phyloP scores from a whole-genome alignment of 1,284 basidiomycete genomes.

The Boletus semigastroideus region DNA sequence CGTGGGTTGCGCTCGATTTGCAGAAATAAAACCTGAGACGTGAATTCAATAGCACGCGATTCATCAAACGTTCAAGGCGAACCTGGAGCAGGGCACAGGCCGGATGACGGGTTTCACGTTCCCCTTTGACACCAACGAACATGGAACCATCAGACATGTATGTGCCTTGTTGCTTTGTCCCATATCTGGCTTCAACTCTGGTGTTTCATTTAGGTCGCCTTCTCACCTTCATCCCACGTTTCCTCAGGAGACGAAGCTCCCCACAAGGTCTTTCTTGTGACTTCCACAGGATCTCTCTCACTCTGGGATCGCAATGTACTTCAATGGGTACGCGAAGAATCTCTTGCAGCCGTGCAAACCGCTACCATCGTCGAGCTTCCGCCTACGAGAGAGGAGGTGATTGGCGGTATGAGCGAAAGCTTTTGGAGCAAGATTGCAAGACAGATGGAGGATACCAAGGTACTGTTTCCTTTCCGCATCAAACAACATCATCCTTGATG shows the following conservation, averaged over 20 bases:
- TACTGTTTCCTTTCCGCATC: slow-evolving; percentile 23
- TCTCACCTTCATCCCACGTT: slow-evolving; percentile 44
- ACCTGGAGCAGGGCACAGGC: slow-evolving; percentile 54
- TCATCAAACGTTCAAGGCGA: slow-evolving; percentile 59
- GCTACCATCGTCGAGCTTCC: slow-evolving; percentile 81
- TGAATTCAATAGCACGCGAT: slow-evolving; percentile 40
- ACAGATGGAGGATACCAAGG: slow-evolving; percentile 67
- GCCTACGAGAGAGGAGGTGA: slow-evolving; percentile 39
- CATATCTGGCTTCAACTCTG: neutral
- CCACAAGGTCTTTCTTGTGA: slow-evolving; percentile 59
- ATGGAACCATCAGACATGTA: slow-evolving; percentile 77
- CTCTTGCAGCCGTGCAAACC: slow-evolving; percentile 63
- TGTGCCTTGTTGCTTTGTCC: slow-evolving; percentile 22
- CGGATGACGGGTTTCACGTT: slow-evolving; percentile 65
- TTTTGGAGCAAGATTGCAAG: slow-evolving; percentile 57
- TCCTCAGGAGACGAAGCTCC: slow-evolving; percentile 34
- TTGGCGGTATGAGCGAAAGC: slow-evolving; percentile 37
- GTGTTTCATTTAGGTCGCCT: slow-evolving; percentile 45
- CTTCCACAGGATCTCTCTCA: slow-evolving; percentile 79
- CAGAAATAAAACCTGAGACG: neutral
- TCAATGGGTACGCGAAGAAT: slow-evolving; percentile 85
- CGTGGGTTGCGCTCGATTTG: slow-evolving; percentile 41
- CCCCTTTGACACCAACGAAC: slow-evolving; percentile 65
- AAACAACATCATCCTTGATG: neutral
- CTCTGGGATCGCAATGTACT: slow-evolving; percentile 65